Percentiles rank a stretch among this genome's conserved stretches.
Evolutionary conservation across 306 rosid genomes (phyloP).

Genomic region (Inga oerstediana): DNA sequence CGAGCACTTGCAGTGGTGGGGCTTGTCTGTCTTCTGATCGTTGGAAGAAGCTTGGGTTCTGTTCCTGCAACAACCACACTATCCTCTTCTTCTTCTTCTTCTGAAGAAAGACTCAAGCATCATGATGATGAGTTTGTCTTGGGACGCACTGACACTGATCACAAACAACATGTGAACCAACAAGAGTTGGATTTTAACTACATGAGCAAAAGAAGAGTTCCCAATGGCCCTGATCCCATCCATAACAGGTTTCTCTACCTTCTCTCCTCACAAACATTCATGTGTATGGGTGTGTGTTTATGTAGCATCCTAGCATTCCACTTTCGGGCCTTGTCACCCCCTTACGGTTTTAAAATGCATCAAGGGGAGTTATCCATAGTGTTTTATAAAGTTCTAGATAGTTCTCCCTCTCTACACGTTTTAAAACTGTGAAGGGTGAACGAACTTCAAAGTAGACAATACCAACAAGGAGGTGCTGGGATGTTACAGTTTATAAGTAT

Average conservation of each 20-base stretch:
- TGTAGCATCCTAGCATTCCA: too few relatives aligned
- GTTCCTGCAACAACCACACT: constrained; percentile 27
- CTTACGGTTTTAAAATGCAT: too few relatives aligned
- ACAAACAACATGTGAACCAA: constrained; percentile 42
- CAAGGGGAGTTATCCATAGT: too few relatives aligned
- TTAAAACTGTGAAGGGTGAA: too few relatives aligned
- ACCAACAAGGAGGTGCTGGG: too few relatives aligned
- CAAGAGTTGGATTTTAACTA: constrained; percentile 63
- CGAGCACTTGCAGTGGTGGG: constrained; percentile 52
- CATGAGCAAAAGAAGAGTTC: constrained; percentile 89
- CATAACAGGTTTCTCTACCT: constrained; percentile 76
- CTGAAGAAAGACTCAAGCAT: constrained; percentile 27
- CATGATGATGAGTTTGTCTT: constrained; percentile 27
- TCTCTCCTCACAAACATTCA: neutral
- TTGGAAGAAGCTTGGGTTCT: constrained; percentile 45
- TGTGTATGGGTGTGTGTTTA: neutral
- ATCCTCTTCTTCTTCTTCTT: neutral
- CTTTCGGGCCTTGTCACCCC: too few relatives aligned
- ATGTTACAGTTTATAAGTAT: neutral
- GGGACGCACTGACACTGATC: constrained; percentile 13
- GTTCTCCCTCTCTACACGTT: too few relatives aligned
- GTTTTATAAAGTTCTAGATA: too few relatives aligned
- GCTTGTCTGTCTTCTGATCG: constrained; percentile 56
- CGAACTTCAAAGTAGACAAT: too few relatives aligned
- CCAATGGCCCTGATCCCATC: constrained; percentile 95